A percentile compares a stretch with the other conserved stretches of the same genome.
These are phyloP conservation scores for Rosa rugosa DNA, from an alignment of 306 rosid species.

Conservation along the genomic window DNA sequence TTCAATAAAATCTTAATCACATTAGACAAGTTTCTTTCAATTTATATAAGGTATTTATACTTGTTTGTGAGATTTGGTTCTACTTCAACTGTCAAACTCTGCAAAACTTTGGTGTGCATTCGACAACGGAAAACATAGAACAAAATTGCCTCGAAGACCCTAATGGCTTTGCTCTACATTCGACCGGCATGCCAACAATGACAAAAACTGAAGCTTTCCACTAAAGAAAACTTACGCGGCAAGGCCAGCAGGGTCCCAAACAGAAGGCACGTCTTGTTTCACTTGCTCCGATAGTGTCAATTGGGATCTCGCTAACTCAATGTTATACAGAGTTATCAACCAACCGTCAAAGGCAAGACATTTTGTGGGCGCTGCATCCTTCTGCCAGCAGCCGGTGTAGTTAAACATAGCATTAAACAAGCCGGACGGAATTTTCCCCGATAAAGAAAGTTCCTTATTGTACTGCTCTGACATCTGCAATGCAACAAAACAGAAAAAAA, in stretches of 20 bases:
- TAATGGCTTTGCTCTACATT: neutral
- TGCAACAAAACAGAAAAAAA: conserved; percentile 4
- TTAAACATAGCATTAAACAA: conserved; percentile 66
- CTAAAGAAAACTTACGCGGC: conserved; percentile 57
- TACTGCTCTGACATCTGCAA: conserved; percentile 85
- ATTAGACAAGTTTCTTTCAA: neutral
- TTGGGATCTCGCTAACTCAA: conserved; percentile 61
- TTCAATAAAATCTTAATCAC: neutral
- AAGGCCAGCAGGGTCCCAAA: conserved; percentile 87
- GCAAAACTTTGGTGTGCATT: neutral
- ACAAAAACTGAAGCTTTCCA: neutral
- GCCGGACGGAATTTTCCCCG: conserved; percentile 87
- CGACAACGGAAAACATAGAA: neutral
- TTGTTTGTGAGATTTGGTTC: neutral
- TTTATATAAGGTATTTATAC: neutral
- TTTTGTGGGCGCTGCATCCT: conserved; percentile 66
- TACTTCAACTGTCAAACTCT: neutral
- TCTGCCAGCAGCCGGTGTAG: conserved; percentile 68
- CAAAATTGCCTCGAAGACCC: neutral
- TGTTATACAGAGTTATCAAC: conserved; percentile 64
- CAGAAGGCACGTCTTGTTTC: conserved; percentile 63
- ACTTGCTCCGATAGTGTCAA: conserved; percentile 57
- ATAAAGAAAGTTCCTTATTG: conserved; percentile 58
- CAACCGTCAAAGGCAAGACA: conserved; percentile 77
- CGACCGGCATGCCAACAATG: neutral